Conservation (phyloP, 306 rosid genomes). For the Malus fusca region DNA sequence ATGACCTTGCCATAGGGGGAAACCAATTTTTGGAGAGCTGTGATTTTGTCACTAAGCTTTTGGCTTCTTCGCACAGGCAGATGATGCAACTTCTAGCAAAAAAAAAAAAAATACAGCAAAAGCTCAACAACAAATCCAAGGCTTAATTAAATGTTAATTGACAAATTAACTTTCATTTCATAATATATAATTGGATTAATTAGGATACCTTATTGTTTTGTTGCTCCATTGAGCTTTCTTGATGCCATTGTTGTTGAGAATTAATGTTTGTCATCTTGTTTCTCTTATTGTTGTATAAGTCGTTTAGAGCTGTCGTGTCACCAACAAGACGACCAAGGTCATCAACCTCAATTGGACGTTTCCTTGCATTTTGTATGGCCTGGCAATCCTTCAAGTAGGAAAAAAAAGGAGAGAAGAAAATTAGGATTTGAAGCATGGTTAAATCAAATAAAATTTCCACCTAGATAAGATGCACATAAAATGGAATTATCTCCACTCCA, state of each 20-base stretch:
- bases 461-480: not conserved
- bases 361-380: slow-evolving; percentile 25
- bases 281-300: slow-evolving; percentile 17
- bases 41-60: slow-evolving; percentile 62
- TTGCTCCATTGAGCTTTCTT: slow-evolving; percentile 7
- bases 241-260: slow-evolving; percentile 30
- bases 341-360: slow-evolving; percentile 34
- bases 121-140: not conserved
- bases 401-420: not conserved
- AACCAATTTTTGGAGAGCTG: slow-evolving; percentile 67
- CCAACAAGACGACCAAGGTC: not conserved
- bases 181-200: not conserved
- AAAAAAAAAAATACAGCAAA: not conserved
- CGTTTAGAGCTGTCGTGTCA: slow-evolving; percentile 13
- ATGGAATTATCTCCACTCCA: not conserved
- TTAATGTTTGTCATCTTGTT: slow-evolving; percentile 10
- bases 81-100: slow-evolving; percentile 15
- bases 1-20: slow-evolving; percentile 79
- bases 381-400: slow-evolving; percentile 14
- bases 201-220: slow-evolving; percentile 21
- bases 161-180: not conserved
- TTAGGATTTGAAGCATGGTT: not conserved
- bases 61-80: slow-evolving; percentile 46
- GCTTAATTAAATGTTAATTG: not conserved
- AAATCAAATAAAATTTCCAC: not conserved